Evolutionary conservation across 768 basidiomycete genomes (phyloP).

Genomic region (Pulveroboletus sp.): DNA sequence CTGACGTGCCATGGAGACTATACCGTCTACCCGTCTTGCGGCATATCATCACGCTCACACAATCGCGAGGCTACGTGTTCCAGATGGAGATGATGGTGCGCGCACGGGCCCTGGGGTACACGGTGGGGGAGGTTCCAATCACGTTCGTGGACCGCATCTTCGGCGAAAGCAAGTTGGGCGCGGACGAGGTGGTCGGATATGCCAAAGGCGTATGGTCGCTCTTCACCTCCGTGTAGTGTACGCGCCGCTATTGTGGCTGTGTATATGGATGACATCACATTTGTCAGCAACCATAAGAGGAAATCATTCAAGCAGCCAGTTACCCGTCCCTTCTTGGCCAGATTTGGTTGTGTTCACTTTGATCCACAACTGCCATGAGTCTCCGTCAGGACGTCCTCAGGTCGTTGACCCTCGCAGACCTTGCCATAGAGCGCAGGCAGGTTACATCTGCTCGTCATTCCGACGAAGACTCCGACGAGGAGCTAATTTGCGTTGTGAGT

Average conservation of each 20-base stretch:
- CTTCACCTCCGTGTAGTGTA: conserved; percentile 61
- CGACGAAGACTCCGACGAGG: conserved; percentile 58
- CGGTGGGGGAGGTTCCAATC: conserved; percentile 87
- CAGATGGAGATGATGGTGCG: conserved; percentile 99
- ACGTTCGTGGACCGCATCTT: conserved; percentile 93
- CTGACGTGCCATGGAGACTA: conserved; percentile 40
- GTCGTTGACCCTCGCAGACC: conserved; percentile 41
- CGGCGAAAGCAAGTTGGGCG: conserved; percentile 89
- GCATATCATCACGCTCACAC: conserved; percentile 78
- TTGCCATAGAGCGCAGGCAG: conserved; percentile 27
- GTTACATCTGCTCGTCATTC: conserved; percentile 3
- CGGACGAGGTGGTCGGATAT: conserved; percentile 83
- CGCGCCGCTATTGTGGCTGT: conserved; percentile 5
- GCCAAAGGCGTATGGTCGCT: conserved; percentile 80
- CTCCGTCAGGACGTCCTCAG: conserved; percentile 67
- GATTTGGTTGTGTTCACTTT: background rate
- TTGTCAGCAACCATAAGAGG: conserved; percentile 17
- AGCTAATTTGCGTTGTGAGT: conserved; percentile 69
- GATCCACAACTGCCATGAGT: conserved; percentile 45
- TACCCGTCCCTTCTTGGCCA: background rate
- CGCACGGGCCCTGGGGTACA: conserved; percentile 77
- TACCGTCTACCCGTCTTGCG: conserved; percentile 73
- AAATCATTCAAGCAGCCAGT: background rate
- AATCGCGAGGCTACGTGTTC: conserved; percentile 90
- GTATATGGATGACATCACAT: conserved; percentile 18